These are phyloP conservation scores for Paramecium bursaria DNA, from an alignment of 73 alveolate genomes.

Conservation along the genomic window DNA sequence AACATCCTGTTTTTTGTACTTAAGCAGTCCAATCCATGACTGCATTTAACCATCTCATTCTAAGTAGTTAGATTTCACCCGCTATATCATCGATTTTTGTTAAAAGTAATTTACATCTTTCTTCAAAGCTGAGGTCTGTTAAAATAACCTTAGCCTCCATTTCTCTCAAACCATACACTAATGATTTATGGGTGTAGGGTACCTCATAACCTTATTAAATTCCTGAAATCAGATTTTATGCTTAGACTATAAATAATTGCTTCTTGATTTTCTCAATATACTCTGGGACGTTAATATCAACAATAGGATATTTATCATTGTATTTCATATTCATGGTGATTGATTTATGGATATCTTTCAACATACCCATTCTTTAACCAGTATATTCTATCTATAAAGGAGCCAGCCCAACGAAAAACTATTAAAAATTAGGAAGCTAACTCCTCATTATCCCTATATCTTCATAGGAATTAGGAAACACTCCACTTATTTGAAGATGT, in stretches of 20 bases:
- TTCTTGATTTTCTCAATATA: neutral
- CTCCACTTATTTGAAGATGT: neutral
- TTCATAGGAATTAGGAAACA: conserved; percentile 34
- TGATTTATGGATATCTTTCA: conserved; percentile 5
- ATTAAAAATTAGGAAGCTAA: neutral
- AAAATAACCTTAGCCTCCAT: neutral
- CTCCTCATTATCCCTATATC: conserved; percentile 3
- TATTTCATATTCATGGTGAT: neutral
- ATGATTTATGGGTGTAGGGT: conserved; percentile 14
- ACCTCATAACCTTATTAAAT: conserved; percentile 52
- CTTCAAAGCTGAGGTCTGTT: conserved; percentile 3
- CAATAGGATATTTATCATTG: neutral
- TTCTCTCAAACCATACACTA: neutral
- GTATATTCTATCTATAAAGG: neutral
- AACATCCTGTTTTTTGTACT: conserved; percentile 40
- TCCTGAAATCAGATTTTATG: conserved; percentile 11
- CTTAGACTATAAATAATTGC: neutral
- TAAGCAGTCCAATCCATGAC: neutral
- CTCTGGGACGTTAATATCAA: neutral
- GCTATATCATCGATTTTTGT: neutral
- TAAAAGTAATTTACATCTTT: neutral
- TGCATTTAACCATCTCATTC: conserved; percentile 45
- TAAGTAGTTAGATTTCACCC: conserved; percentile 10
- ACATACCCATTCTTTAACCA: neutral
- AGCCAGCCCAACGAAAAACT: conserved; percentile 22